Percentiles rank a stretch among this genome's conserved stretches.
phyloP scores from a whole-genome alignment of 257 asterid species.

The Penstemon davidsonii region DNA sequence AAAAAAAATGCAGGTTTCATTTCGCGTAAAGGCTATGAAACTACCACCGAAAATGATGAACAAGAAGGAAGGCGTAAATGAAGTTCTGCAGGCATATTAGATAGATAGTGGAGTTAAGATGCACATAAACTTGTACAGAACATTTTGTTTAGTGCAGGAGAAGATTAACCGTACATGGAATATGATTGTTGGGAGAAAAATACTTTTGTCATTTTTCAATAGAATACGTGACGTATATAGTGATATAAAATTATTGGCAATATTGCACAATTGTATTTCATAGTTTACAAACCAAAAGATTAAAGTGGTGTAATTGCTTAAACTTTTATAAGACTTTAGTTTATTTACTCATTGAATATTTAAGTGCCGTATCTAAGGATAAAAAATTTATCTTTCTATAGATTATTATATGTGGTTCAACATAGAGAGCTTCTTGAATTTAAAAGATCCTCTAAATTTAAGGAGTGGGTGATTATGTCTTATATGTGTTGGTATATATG shows the following conservation, averaged over 20 bases:
- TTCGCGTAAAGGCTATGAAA: constrained; percentile 77
- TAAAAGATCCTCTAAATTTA: too few relatives aligned
- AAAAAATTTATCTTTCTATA: too few relatives aligned
- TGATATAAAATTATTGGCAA: neutral
- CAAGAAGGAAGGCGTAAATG: constrained; percentile 28
- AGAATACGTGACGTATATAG: constrained; percentile 15
- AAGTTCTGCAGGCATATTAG: constrained; percentile 51
- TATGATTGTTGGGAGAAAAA: neutral
- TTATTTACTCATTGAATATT: too few relatives aligned
- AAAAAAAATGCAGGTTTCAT: constrained; percentile 42
- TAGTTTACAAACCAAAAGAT: too few relatives aligned
- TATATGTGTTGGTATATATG: too few relatives aligned
- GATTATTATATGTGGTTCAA: too few relatives aligned
- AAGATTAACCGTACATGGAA: neutral
- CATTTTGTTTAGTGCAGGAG: constrained; percentile 36
- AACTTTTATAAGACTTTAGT: too few relatives aligned
- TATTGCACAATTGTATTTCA: too few relatives aligned
- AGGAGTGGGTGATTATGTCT: too few relatives aligned
- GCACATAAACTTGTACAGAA: constrained; percentile 44
- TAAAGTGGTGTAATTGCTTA: too few relatives aligned
- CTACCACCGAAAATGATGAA: constrained; percentile 35
- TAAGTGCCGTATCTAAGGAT: too few relatives aligned
- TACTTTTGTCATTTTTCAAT: neutral
- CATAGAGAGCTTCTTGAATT: too few relatives aligned
- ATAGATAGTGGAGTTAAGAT: neutral